Base-by-base conservation (phyloP, 352 stramenopile genomes). In the Phytophthora fragariaefolia region DNA sequence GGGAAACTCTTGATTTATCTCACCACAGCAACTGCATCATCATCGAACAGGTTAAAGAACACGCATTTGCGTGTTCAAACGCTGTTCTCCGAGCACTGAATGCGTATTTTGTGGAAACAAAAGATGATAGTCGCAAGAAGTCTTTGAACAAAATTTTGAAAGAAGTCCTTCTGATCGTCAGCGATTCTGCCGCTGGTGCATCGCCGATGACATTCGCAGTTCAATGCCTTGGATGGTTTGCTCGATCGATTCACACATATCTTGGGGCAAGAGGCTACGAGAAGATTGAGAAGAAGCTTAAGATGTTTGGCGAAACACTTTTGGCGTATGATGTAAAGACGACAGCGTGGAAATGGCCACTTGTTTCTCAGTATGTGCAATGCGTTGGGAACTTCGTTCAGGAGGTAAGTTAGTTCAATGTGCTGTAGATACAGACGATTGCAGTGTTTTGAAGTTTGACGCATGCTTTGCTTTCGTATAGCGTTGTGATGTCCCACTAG, bases 211-310 rank as follows among this genome's bases (percentile, higher is more conserved):
- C 78, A 9, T 91, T 93, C 30, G 73, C 77, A n/a, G 58, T 95
- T 24, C 74, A 85, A 55, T 78, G 74, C 7, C 51, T 95, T 0
- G 76, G 79, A 2, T 80, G 69, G 27, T 56, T 93, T 32, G 58
- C 84, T 17, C 22, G 54, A 12, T 75, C 80, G 5, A 80, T 91
- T 12, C 55, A 77, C 23, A 6, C 75, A 4, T 92, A 87, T 66
- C 73, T 95, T 17, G 82, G 79, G 2, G 57, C 69, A 18, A 76
- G 63, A 38, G 78, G 70, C 9, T 83, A 87, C 40, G 9, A 66
- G 4, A 93, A 93, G 54, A 91, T 95, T 24, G 81, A 93, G 68
- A 73, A 80, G 6, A 79, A 76, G n/a, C 57, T 95, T 27, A 79
- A 76, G 51, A 81, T 73, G 40, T 92, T 85, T 68, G 83, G 87